Evolutionary conservation across 345 rosid genomes (phyloP), one percentile per base, ranked within the genome.

Genomic region (Lumnitzera racemosa): DNA sequence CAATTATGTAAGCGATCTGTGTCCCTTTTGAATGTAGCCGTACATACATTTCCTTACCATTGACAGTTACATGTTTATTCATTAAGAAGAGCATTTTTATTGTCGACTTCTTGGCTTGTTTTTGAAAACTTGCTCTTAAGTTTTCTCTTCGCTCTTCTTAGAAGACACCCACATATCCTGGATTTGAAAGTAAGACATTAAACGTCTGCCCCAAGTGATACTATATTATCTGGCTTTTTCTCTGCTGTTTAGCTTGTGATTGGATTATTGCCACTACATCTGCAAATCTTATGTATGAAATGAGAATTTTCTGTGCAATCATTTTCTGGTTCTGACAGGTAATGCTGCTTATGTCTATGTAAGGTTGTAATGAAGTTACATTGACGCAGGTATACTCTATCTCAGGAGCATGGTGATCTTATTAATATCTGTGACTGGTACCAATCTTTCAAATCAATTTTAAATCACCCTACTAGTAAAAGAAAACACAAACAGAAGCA

Each of bases 401-500:
- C 86, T 57, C 95, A 86, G 74, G 97, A 90, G 78, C 97, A 94
- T 58, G 90, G 91, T 0, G 97, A 90, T 77, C 81, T 84, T 69
- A 77, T 90, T 53, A 94, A 94, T 73, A 80, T 94, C 27, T 89
- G 90, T 57, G 99, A 90, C 70, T 94, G 97, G 99, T 88, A 90
- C 58, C 88, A 84, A 66, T 84, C 96, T 55, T 94, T 90, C 74
- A 94, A 90, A 71, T 70, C 80, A 13, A 66, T 86, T 29, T 72
- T 74, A 60, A 59, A 68, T 64, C 58, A 71, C 55, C 57, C 73
- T 14, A 66, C 56, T 46, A 75, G 58, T 62, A 83, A 78, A 65
- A 75, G 72, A 67, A 94, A 80, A 70, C 76, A 47, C 31, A 79
- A 69, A 59, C 55, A 75, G 24, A 92, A 82, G 76, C 75, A 77